Evolutionary conservation across 768 basidiomycete genomes (phyloP).

Genomic region (Rhodotorula graminis): DNA sequence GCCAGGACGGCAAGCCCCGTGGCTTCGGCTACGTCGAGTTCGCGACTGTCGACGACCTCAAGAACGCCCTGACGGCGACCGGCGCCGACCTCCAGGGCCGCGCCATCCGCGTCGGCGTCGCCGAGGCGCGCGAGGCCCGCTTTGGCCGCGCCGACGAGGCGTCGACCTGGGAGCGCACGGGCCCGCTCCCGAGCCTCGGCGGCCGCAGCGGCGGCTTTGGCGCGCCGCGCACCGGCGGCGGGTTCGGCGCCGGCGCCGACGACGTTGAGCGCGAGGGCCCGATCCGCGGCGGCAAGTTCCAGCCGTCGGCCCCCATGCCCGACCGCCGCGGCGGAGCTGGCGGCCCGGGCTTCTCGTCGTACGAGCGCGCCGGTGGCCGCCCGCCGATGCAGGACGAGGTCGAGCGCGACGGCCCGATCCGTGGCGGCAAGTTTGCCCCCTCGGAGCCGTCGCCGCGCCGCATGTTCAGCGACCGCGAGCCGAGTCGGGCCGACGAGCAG

Average conservation of each 20-base stretch:
- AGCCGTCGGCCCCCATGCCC: conserved; percentile 26
- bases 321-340: too few species aligned
- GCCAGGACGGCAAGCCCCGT: conserved; percentile 88
- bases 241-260: conserved; percentile 43
- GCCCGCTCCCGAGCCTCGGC: conserved; percentile 30
- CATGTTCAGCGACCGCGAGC: conserved; percentile 45
- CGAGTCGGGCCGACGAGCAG: conserved; percentile 53
- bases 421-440: conserved; percentile 42
- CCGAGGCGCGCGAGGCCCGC: conserved; percentile 61
- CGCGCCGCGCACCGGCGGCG: conserved; percentile 51
- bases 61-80: conserved; percentile 69
- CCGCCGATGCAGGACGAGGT: conserved; percentile 20
- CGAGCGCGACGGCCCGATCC: conserved; percentile 38
- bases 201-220: conserved; percentile 49
- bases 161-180: conserved; percentile 50
- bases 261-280: conserved; percentile 48
- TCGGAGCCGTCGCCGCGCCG: conserved; percentile 20
- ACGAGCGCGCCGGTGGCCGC: neutral
- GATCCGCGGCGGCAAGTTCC: conserved; percentile 48
- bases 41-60: conserved; percentile 73
- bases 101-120: conserved; percentile 82
- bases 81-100: conserved; percentile 71
- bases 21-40: conserved; percentile 99
- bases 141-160: conserved; percentile 58
- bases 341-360: conserved; percentile 15